Conservation (phyloP, 2,329 filamentous ascomycete species). For the Podosphaera aphanis region DNA sequence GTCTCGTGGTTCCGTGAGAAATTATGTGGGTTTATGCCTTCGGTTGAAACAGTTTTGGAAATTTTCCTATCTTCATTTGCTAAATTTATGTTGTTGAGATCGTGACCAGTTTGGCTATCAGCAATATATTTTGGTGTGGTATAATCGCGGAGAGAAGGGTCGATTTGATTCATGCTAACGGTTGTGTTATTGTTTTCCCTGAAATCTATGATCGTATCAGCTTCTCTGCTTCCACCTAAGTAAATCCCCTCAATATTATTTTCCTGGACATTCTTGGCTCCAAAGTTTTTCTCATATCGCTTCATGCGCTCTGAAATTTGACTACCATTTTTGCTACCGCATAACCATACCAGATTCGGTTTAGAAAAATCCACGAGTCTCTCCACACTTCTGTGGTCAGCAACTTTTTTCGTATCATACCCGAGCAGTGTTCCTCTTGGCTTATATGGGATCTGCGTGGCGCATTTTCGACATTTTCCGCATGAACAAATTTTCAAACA, state of each 20-base stretch:
- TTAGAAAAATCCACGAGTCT: slow-evolving; percentile 73
- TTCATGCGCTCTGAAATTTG: slow-evolving; percentile 19
- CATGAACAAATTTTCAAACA: slow-evolving; percentile 77
- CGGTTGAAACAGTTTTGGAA: too few species aligned
- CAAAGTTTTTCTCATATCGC: slow-evolving; percentile 15
- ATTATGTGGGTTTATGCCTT: too few species aligned
- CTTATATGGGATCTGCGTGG: slow-evolving; percentile 54
- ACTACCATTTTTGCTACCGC: slow-evolving; percentile 26
- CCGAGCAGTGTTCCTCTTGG: slow-evolving; percentile 75
- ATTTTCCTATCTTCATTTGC: too few species aligned
- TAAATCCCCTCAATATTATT: slow-evolving; percentile 9
- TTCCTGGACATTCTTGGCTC: slow-evolving; percentile 13
- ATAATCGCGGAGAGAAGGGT: slow-evolving; percentile 2
- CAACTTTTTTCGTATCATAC: slow-evolving; percentile 73
- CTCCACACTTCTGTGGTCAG: slow-evolving; percentile 78
- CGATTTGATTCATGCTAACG: background rate
- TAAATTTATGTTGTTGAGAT: too few species aligned
- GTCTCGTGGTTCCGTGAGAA: too few species aligned
- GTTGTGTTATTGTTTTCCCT: background rate
- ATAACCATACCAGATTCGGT: slow-evolving; percentile 70
- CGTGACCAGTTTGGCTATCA: too few species aligned
- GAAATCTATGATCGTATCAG: slow-evolving; percentile 4
- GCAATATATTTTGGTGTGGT: background rate
- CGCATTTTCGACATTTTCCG: slow-evolving; percentile 42
- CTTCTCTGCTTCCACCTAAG: slow-evolving; percentile 3